A percentile compares a stretch with the other conserved stretches of the same genome.
These are phyloP conservation scores for Jatropha multifida DNA, from an alignment of 441 rosid species.

Conservation along the genomic window DNA sequence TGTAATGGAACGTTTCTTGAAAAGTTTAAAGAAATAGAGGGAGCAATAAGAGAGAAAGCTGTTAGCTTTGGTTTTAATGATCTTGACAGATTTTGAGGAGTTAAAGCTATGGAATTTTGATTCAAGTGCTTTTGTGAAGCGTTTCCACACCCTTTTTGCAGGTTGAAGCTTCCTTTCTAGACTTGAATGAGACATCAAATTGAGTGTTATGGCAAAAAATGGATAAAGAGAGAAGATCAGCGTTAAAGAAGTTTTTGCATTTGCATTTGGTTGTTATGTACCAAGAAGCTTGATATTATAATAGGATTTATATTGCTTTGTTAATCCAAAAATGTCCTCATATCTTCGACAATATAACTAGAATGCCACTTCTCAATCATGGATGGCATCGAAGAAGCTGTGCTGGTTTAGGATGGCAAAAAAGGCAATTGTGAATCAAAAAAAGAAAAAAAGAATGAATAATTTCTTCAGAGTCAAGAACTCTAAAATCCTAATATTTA, in stretches of 20 bases:
- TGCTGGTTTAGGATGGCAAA: conserved; percentile 25
- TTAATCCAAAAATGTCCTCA: conserved; percentile 15
- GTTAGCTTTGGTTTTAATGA: conserved; percentile 29
- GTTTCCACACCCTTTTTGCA: conserved; percentile 53
- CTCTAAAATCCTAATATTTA: not conserved
- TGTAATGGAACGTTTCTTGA: conserved; percentile 46
- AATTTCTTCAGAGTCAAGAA: conserved; percentile 14
- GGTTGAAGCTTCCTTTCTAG: conserved; percentile 58
- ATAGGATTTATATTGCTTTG: not conserved
- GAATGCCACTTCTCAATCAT: conserved; percentile 24
- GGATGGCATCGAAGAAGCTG: not conserved
- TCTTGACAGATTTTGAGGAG: conserved; percentile 38
- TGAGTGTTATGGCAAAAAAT: not conserved
- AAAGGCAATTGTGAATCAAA: conserved; percentile 13
- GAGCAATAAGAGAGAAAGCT: conserved; percentile 45
- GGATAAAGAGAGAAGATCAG: conserved; percentile 17
- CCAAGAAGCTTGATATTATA: not conserved
- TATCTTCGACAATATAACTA: conserved; percentile 1
- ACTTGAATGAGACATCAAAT: conserved; percentile 44
- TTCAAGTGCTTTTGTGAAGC: conserved; percentile 36
- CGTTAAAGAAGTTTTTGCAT: not conserved
- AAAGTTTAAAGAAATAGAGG: conserved; percentile 39
- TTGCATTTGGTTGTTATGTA: not conserved
- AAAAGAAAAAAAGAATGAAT: not conserved
- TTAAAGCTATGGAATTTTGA: conserved; percentile 44